Percentiles rank a stretch among this genome's conserved stretches.
Evolutionary conservation across 202 grass and related monocot species (phyloP).

Genomic region (Brachypodium distachyon): DNA sequence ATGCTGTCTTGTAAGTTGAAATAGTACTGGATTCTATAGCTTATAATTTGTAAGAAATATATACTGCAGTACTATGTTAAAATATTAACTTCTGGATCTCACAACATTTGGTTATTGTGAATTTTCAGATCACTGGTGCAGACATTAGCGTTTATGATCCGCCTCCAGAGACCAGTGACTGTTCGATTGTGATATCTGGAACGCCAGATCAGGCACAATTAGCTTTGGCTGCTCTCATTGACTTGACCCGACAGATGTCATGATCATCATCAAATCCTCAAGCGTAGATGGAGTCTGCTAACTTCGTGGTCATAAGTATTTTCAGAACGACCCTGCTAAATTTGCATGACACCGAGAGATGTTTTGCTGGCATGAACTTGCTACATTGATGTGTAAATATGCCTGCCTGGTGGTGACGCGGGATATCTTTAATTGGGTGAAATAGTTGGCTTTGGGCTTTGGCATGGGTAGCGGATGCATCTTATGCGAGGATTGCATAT

Average conservation of each 20-base stretch:
- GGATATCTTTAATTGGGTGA: not conserved
- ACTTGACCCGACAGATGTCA: conserved; percentile 7
- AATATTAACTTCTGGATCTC: not conserved
- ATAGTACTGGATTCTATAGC: not conserved
- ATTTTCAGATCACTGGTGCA: conserved; percentile 33
- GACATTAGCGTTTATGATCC: conserved; percentile 13
- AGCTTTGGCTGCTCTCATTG: conserved; percentile 5
- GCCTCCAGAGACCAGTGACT: not conserved
- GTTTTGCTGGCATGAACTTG: not conserved
- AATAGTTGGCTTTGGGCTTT: not conserved
- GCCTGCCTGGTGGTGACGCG: not conserved
- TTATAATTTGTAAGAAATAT: not conserved
- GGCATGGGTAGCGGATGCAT: not conserved
- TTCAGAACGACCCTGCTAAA: not conserved
- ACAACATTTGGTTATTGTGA: not conserved
- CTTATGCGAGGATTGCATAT: not conserved
- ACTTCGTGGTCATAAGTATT: not conserved
- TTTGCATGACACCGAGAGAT: not conserved
- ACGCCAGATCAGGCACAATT: conserved; percentile 20
- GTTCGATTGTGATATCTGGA: conserved; percentile 28
- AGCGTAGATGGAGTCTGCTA: not conserved
- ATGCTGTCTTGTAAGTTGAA: not conserved
- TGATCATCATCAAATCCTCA: not conserved
- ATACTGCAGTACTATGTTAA: not conserved
- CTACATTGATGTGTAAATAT: not conserved